Evolutionary conservation across 495 filamentous ascomycete genomes (phyloP), one percentile per base, ranked within the genome.

Genomic region (Hypoxylon fragiforme): DNA sequence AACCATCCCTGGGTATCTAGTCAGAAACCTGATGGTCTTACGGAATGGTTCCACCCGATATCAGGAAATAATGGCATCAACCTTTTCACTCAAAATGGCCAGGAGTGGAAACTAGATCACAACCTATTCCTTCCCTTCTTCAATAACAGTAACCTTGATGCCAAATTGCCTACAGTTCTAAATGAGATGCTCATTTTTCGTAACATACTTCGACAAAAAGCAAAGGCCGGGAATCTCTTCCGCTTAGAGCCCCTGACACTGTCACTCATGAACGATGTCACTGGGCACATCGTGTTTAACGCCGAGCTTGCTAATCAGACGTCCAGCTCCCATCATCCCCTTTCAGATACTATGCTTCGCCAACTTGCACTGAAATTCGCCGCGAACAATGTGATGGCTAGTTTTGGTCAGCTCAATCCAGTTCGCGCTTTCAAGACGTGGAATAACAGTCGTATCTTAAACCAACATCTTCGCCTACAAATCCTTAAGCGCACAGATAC

Each of bases 221-320:
- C 60, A 16, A 16, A 30, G 6, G 43, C 30, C 0, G 62, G 60
- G 3, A 63, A 67, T 21, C 35, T 72, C 16, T 62, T 68, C 16
- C 44, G 86, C 68, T 66, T 90, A 36, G 87, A 89, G 68, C 85
- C 84, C 53, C 66, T 88, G 65, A 78, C 80, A 6, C 80, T 85
- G 20, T 81, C 84, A 54, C 73, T 91, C 65, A 73, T 86, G 60
- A 76, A 90, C 71, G 87, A 91, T 62, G 88, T 91, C 57, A 77
- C 72, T 18, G 73, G 70, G 6, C 57, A 57, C 7, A 43, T 73
- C 3, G 54, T 70, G 2, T 63, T 74, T 36, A 66, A 64, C 12
- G 56, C 60, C 7, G 56, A 66, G 18, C 18, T 66, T 3, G 57
- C 57, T n/a, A 66, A 64, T 34, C 63, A 66, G 12, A 66, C 63